phyloP scores from a whole-genome alignment of 2,329 filamentous ascomycete species.

The Aspergillus phoenicis region DNA sequence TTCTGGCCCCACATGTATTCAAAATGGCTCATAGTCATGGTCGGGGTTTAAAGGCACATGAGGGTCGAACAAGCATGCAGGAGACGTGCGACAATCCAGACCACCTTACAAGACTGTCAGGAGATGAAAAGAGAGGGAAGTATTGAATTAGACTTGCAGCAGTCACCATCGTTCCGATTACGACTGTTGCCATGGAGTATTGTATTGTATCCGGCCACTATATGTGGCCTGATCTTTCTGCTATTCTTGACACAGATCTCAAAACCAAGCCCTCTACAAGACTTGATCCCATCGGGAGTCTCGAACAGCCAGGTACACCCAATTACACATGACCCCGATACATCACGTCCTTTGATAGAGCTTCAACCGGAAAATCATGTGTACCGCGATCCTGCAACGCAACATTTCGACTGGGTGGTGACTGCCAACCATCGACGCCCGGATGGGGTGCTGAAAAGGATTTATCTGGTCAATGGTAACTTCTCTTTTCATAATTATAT shows the following conservation, averaged over 20 bases:
- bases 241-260: conserved; percentile 19
- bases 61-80: neutral
- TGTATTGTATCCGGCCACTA: conserved; percentile 19
- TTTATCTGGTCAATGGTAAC: conserved; percentile 55
- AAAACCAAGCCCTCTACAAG: neutral
- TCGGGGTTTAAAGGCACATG: neutral
- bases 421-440: conserved; percentile 43
- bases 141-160: neutral
- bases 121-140: neutral
- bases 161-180: neutral
- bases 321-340: conserved; percentile 4
- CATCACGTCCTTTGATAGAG: conserved; percentile 25
- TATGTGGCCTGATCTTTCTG: conserved; percentile 20
- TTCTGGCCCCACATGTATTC: neutral
- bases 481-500: neutral
- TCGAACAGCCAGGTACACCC: neutral
- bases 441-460: conserved; percentile 54
- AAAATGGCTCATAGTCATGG: neutral
- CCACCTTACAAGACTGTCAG: neutral
- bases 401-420: conserved; percentile 47
- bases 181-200: conserved; percentile 1
- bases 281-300: neutral
- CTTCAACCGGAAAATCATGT: conserved; percentile 50
- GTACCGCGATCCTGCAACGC: conserved; percentile 36
- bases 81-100: neutral